phyloP scores from a whole-genome alignment of 2,329 filamentous ascomycete species.

The Ceratocystis destructans region DNA sequence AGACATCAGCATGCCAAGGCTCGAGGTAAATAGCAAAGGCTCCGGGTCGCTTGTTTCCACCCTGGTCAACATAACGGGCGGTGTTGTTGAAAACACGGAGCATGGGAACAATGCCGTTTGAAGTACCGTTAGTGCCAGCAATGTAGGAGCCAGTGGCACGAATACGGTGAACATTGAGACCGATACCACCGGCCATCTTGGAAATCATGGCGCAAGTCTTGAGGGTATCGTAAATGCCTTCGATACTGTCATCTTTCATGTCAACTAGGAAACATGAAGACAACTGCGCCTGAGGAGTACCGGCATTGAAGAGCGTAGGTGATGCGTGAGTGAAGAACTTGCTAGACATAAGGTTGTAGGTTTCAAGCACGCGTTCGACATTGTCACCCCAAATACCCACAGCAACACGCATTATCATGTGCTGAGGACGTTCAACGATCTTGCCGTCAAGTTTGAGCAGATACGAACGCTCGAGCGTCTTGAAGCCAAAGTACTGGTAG shows the following conservation, averaged over 20 bases:
- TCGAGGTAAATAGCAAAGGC: slow-evolving; percentile 98
- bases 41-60: slow-evolving; percentile 96
- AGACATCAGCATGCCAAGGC: slow-evolving; percentile 97
- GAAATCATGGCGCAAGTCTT: slow-evolving; percentile 99
- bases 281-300: slow-evolving; percentile 84
- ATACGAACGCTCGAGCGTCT: slow-evolving; percentile 95
- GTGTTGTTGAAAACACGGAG: slow-evolving; percentile 99
- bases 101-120: slow-evolving; percentile 95
- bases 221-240: slow-evolving; percentile 96
- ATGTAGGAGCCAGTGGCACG: slow-evolving; percentile 97
- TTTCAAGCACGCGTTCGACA: slow-evolving; percentile 89
- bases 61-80: slow-evolving; percentile 94
- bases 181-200: slow-evolving; percentile 97
- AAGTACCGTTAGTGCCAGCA: slow-evolving; percentile 92
- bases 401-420: slow-evolving; percentile 99
- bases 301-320: slow-evolving; percentile 94
- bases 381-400: slow-evolving; percentile 94
- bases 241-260: slow-evolving; percentile 99
- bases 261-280: slow-evolving; percentile 98
- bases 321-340: slow-evolving; percentile 98
- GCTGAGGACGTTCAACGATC: slow-evolving; percentile 91
- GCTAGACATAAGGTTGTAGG: slow-evolving; percentile 97
- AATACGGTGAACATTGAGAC: slow-evolving; percentile 90
- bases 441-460: slow-evolving; percentile 90
- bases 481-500: slow-evolving; percentile 99